These are phyloP conservation scores for Hygrocybe coccinea DNA, from an alignment of 768 basidiomycete genomes.

Conservation along the genomic window DNA sequence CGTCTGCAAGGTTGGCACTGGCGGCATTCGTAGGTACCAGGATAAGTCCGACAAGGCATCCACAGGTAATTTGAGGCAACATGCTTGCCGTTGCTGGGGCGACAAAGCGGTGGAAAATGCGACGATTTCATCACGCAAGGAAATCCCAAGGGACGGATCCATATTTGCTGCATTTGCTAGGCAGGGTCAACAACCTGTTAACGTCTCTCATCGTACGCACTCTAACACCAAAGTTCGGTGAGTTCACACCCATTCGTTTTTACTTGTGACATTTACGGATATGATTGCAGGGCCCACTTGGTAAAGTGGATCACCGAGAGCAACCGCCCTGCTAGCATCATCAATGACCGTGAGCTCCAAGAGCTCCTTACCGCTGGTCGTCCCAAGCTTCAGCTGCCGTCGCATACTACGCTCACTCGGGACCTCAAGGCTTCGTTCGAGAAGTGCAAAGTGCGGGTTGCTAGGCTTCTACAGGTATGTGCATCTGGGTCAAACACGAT, in stretches of 20 bases:
- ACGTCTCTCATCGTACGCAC: slow-evolving; percentile 27
- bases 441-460: slow-evolving; percentile 16
- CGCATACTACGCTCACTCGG: slow-evolving; percentile 25
- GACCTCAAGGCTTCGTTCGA: slow-evolving; percentile 30
- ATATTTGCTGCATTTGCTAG: slow-evolving; percentile 27
- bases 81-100: slow-evolving; percentile 29
- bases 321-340: slow-evolving; percentile 28
- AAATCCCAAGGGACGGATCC: slow-evolving; percentile 10
- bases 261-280: neutral
- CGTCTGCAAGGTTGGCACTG: slow-evolving; percentile 12
- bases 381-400: slow-evolving; percentile 33
- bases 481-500: neutral
- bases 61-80: slow-evolving; percentile 27
- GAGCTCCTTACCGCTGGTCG: slow-evolving; percentile 31
- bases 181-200: slow-evolving; percentile 25
- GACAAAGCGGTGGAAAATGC: slow-evolving; percentile 20
- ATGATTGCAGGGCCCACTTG: slow-evolving; percentile 22
- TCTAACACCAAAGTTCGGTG: slow-evolving; percentile 23
- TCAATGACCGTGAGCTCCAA: slow-evolving; percentile 28
- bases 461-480: slow-evolving; percentile 25
- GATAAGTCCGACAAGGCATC: slow-evolving; percentile 20
- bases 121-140: neutral
- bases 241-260: neutral
- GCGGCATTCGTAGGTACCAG: slow-evolving; percentile 14
- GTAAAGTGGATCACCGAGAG: slow-evolving; percentile 34